phyloP scores from a whole-genome alignment of 2,329 filamentous ascomycete genomes.

The Ascochyta fabae region DNA sequence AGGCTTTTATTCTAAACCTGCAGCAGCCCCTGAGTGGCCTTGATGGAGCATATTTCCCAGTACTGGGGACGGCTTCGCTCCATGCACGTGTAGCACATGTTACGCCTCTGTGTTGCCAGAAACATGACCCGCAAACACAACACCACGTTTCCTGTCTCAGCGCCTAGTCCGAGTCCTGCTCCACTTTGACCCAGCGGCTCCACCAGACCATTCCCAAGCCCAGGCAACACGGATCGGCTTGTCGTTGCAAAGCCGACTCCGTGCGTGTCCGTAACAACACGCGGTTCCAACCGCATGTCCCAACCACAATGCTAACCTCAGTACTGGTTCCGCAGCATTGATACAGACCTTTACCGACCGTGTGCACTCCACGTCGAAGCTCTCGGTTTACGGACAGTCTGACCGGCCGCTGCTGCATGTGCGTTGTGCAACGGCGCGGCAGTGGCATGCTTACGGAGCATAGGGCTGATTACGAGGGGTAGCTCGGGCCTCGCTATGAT shows the following conservation, averaged over 20 bases:
- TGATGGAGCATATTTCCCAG: background rate
- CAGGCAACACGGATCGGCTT: slow-evolving; percentile 2
- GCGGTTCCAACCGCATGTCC: background rate
- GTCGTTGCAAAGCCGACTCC: background rate
- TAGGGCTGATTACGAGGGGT: slow-evolving; percentile 9
- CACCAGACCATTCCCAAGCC: background rate
- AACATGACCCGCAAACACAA: slow-evolving; percentile 10
- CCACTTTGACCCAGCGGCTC: slow-evolving; percentile 1
- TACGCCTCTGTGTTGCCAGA: background rate
- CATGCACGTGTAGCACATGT: slow-evolving; percentile 9
- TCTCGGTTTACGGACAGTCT: background rate
- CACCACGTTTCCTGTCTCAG: slow-evolving; percentile 13
- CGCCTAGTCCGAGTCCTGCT: background rate
- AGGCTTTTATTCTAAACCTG: slow-evolving; percentile 2
- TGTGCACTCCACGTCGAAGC: background rate
- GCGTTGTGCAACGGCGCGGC: slow-evolving; percentile 4
- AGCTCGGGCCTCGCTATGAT: background rate
- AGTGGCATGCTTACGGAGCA: slow-evolving; percentile 9
- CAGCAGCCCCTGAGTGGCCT: slow-evolving; percentile 8
- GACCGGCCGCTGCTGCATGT: slow-evolving; percentile 9
- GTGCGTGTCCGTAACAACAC: slow-evolving; percentile 1
- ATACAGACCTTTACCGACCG: background rate
- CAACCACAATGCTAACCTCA: slow-evolving; percentile 1
- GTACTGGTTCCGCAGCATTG: background rate
- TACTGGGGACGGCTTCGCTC: slow-evolving; percentile 4